Evolutionary conservation across 2,329 filamentous ascomycete genomes (phyloP).

Genomic region (Dothideomycetidae sp.): DNA sequence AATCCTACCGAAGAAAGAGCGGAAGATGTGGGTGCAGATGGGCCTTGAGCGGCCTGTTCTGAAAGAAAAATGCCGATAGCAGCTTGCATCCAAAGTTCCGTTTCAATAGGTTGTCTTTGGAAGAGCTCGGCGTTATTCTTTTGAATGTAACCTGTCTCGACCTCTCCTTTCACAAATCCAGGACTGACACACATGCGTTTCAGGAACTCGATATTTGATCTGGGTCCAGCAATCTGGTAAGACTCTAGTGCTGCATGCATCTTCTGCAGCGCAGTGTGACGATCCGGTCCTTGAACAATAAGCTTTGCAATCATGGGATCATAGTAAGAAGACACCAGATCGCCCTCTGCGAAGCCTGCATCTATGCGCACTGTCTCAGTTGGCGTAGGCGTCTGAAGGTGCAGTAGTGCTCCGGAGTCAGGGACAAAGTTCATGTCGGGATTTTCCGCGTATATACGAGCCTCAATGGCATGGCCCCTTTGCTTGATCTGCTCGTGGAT

Average conservation of each 20-base stretch:
- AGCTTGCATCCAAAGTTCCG: slow-evolving; percentile 75
- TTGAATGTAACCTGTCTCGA: slow-evolving; percentile 93
- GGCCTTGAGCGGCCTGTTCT: slow-evolving; percentile 33
- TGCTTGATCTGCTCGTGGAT: slow-evolving; percentile 56
- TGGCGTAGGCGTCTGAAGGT: slow-evolving; percentile 58
- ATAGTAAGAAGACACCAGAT: slow-evolving; percentile 86
- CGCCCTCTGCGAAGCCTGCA: slow-evolving; percentile 80
- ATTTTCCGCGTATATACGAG: slow-evolving; percentile 91
- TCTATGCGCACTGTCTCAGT: slow-evolving; percentile 74
- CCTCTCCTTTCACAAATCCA: slow-evolving; percentile 72
- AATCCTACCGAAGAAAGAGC: slow-evolving; percentile 44
- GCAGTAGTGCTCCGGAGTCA: slow-evolving; percentile 75
- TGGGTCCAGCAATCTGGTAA: slow-evolving; percentile 84
- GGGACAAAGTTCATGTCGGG: slow-evolving; percentile 85
- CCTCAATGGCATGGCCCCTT: slow-evolving; percentile 82
- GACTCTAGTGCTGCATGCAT: slow-evolving; percentile 65
- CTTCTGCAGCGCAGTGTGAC: slow-evolving; percentile 70
- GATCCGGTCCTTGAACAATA: slow-evolving; percentile 69
- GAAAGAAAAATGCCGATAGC: slow-evolving; percentile 51
- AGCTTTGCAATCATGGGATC: slow-evolving; percentile 99
- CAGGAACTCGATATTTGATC: slow-evolving; percentile 93
- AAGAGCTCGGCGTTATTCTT: slow-evolving; percentile 77
- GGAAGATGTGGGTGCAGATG: slow-evolving; percentile 15
- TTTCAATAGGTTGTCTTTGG: slow-evolving; percentile 41
- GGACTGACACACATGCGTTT: slow-evolving; percentile 71